Conservation (phyloP, 257 asterid species). For the Solanum appendiculatum region DNA sequence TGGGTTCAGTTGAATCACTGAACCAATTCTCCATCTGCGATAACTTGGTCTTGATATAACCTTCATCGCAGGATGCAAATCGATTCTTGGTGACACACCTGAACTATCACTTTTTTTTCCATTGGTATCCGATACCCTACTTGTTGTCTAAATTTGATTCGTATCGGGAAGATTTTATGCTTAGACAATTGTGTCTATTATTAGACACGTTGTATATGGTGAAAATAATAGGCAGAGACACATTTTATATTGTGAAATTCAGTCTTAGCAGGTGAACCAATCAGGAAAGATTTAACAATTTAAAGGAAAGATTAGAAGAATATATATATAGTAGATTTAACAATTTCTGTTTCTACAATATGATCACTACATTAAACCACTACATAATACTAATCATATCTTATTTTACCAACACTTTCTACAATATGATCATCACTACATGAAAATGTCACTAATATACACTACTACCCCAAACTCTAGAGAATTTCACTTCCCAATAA, state of each 20-base stretch:
- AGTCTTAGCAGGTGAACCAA: too few species aligned
- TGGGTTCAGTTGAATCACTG: neutral
- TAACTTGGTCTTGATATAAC: too few species aligned
- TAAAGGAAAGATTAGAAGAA: neutral
- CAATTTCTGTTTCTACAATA: neutral
- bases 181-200: too few species aligned
- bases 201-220: too few species aligned
- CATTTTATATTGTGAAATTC: too few species aligned
- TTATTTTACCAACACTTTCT: neutral
- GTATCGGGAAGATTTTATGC: too few species aligned
- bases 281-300: too few species aligned
- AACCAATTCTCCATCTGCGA: neutral
- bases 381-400: neutral
- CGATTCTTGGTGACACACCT: neutral
- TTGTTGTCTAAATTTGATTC: too few species aligned
- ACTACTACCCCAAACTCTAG: neutral
- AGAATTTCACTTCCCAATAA: constrained; percentile 29
- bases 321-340: neutral
- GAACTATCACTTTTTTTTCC: too few species aligned
- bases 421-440: neutral
- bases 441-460: neutral
- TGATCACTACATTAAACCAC: neutral
- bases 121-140: too few species aligned
- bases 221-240: too few species aligned
- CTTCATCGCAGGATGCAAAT: neutral